These are phyloP conservation scores for Pyricularia grisea DNA, from an alignment of 2,329 filamentous ascomycete species.

Conservation along the genomic window DNA sequence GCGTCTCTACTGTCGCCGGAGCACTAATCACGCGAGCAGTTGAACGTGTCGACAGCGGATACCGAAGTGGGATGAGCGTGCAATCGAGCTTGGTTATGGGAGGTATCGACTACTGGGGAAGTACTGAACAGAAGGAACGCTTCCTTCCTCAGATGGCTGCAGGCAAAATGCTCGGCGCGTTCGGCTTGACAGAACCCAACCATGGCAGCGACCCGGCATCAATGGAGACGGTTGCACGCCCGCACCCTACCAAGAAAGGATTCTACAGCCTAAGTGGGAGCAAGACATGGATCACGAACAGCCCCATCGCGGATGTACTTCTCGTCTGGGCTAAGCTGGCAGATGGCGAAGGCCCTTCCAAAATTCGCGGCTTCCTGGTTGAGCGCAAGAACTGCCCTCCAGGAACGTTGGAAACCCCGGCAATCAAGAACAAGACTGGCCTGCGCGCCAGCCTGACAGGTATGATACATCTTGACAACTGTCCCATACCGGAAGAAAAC, in stretches of 20 bases:
- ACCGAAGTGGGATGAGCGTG: slow-evolving; percentile 80
- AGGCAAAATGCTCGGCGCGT: slow-evolving; percentile 69
- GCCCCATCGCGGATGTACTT: slow-evolving; percentile 71
- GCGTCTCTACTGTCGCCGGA: slow-evolving; percentile 70
- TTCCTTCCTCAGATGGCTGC: slow-evolving; percentile 69
- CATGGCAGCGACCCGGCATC: slow-evolving; percentile 80
- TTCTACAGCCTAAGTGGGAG: slow-evolving; percentile 65
- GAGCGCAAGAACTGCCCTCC: slow-evolving; percentile 77
- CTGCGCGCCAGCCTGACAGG: slow-evolving; percentile 89
- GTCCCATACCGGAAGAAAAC: slow-evolving; percentile 79
- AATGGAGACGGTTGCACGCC: slow-evolving; percentile 72
- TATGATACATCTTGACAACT: slow-evolving; percentile 93
- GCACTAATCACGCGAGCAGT: slow-evolving; percentile 80
- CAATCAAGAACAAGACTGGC: slow-evolving; percentile 92
- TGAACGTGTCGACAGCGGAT: slow-evolving; percentile 78
- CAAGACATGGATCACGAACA: slow-evolving; percentile 92
- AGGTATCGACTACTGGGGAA: slow-evolving; percentile 74
- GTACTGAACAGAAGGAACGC: slow-evolving; percentile 69
- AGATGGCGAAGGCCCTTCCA: slow-evolving; percentile 57
- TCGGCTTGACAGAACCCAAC: slow-evolving; percentile 80
- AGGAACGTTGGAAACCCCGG: slow-evolving; percentile 82
- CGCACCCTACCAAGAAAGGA: slow-evolving; percentile 68
- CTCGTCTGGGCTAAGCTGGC: slow-evolving; percentile 90
- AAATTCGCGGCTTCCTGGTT: slow-evolving; percentile 87
- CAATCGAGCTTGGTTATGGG: slow-evolving; percentile 83